A percentile compares a stretch with the other conserved stretches of the same genome.
phyloP scores from a whole-genome alignment of 2,329 filamentous ascomycete species.

The Ophiocordyceps robertsii region DNA sequence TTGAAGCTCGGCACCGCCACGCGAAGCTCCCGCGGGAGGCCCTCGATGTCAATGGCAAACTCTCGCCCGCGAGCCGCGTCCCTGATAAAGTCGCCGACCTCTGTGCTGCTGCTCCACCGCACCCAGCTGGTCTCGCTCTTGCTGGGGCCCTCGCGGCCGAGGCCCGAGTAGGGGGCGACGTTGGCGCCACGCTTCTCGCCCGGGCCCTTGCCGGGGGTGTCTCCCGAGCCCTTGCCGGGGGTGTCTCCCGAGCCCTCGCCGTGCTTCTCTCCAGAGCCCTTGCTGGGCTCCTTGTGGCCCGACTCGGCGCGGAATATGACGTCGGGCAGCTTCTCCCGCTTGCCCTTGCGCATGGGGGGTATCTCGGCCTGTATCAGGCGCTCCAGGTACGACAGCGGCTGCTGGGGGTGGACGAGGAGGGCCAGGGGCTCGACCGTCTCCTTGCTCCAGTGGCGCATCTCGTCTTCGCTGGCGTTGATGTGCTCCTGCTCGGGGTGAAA shows the following conservation, averaged over 20 bases:
- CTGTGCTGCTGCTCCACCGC: slow-evolving; percentile 76
- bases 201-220: slow-evolving; percentile 12
- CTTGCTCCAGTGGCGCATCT: slow-evolving; percentile 15
- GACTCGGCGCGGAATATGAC: slow-evolving; percentile 73
- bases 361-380: slow-evolving; percentile 80
- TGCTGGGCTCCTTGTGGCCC: slow-evolving; percentile 37
- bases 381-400: slow-evolving; percentile 83
- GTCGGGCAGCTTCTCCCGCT: slow-evolving; percentile 55
- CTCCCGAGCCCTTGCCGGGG: slow-evolving; percentile 12
- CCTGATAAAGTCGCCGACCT: slow-evolving; percentile 87
- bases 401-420: slow-evolving; percentile 75
- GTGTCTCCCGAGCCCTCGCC: slow-evolving; percentile 1
- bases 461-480: slow-evolving; percentile 26
- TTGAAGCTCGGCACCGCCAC: slow-evolving; percentile 78
- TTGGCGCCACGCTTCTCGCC: slow-evolving; percentile 19
- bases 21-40: slow-evolving; percentile 47
- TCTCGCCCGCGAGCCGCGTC: slow-evolving; percentile 76
- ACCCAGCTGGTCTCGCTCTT: slow-evolving; percentile 48
- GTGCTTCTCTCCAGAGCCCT: slow-evolving; percentile 12
- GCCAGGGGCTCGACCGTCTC: slow-evolving; percentile 63
- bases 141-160: slow-evolving; percentile 45
- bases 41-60: slow-evolving; percentile 75
- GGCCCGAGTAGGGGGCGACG: slow-evolving; percentile 58
- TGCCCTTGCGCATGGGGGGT: slow-evolving; percentile 51
- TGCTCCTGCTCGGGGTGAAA: slow-evolving; percentile 24